These are phyloP conservation scores for Citropsis articulata DNA, from an alignment of 345 rosid genomes.

Conservation along the genomic window DNA sequence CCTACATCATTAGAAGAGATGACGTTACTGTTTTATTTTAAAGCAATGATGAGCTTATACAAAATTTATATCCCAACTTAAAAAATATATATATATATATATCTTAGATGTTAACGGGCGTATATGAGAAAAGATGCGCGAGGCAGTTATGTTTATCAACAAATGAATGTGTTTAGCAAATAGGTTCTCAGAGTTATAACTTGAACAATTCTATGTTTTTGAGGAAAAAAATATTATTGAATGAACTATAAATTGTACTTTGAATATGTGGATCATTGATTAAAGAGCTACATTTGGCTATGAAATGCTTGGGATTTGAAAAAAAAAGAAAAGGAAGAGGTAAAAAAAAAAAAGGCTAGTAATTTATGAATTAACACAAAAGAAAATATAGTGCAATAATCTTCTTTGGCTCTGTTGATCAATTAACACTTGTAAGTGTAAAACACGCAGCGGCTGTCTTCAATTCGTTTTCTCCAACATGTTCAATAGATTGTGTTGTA, in stretches of 20 bases:
- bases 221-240: not conserved
- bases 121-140: too few relatives aligned
- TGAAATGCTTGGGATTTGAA: not conserved
- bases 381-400: conserved; percentile 11
- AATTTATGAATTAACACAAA: not conserved
- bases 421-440: conserved; percentile 73
- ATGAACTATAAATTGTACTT: not conserved
- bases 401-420: conserved; percentile 17
- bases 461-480: conserved; percentile 62
- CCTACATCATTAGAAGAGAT: too few relatives aligned
- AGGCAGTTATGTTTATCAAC: too few relatives aligned
- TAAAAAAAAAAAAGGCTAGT: not conserved
- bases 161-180: too few relatives aligned
- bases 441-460: conserved; percentile 87
- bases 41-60: too few relatives aligned
- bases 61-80: too few relatives aligned
- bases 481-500: conserved; percentile 42
- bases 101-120: too few relatives aligned
- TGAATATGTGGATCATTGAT: not conserved
- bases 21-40: too few relatives aligned
- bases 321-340: too few relatives aligned
- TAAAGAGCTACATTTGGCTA: not conserved
- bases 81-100: too few relatives aligned
- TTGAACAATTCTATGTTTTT: too few relatives aligned
- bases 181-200: too few relatives aligned